Conservation (phyloP, 768 basidiomycete genomes). For the Trametes sanguinea region DNA sequence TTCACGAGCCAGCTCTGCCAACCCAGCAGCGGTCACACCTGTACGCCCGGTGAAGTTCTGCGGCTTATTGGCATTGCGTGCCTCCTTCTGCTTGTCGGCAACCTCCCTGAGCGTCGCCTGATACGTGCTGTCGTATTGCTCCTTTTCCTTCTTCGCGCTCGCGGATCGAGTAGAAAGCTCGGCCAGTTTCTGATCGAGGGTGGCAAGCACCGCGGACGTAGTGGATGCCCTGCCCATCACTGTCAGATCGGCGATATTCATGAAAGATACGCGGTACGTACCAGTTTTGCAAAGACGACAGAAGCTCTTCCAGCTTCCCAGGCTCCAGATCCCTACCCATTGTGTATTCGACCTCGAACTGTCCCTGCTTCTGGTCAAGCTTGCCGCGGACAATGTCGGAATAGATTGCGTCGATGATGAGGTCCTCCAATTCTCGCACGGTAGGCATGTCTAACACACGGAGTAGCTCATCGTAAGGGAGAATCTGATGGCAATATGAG, state of each 20-base stretch:
- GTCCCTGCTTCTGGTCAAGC: conserved; percentile 88
- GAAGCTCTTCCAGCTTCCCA: conserved; percentile 59
- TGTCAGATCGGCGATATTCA: conserved; percentile 3
- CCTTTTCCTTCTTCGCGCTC: conserved; percentile 42
- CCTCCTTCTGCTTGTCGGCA: conserved; percentile 60
- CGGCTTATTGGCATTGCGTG: conserved; percentile 23
- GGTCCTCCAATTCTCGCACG: conserved; percentile 90
- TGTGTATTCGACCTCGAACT: conserved; percentile 90
- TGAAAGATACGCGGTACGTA: conserved; percentile 34
- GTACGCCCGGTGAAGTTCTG: conserved; percentile 19
- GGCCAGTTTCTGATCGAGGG: conserved; percentile 71
- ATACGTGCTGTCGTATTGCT: conserved; percentile 57
- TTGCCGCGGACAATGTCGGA: conserved; percentile 86
- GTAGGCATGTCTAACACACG: conserved; percentile 70
- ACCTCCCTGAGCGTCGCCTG: conserved; percentile 61
- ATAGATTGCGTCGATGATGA: conserved; percentile 97
- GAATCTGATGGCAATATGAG: conserved; percentile 50
- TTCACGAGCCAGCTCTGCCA: conserved; percentile 23
- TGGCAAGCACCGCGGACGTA: conserved; percentile 66
- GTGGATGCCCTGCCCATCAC: conserved; percentile 59
- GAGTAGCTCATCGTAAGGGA: conserved; percentile 78
- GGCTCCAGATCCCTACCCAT: conserved; percentile 92
- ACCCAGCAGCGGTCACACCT: conserved; percentile 26
- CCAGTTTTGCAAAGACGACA: conserved; percentile 69
- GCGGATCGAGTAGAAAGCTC: conserved; percentile 50